Base-by-base conservation (phyloP, 129 eudicot genomes). In the Saposhnikovia divaricata region DNA sequence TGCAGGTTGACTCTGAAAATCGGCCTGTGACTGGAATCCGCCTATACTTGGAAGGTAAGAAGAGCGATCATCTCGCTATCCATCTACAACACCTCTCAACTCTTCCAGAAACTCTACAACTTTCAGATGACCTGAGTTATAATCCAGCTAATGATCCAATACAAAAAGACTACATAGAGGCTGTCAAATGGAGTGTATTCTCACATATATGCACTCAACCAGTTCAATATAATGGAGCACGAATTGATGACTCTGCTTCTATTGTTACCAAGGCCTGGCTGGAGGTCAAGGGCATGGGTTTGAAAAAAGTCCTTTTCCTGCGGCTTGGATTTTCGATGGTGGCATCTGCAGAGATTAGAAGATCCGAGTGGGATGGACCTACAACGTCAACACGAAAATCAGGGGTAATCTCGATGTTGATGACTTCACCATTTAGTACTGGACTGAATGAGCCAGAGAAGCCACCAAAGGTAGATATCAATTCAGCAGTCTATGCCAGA, bases 221-320 rank as follows among this genome's bases (percentile, higher is more conserved):
- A 3, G 90, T 96, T 5, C 92, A 96, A 78, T 80, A 92, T 70
- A 88, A 72, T 25, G 95, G 87, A 31, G 76, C 97, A 39, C 83
- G 81, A 10, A 87, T 90, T 18, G 96, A 92, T 43, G 95, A 96
- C 65, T 79, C 95, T 2, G 99, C 98, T 70, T 91, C 97, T 19
- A 92, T 96, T 0, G 98, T 90, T 68, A 96, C 99, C 3, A 92
- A 86, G 70, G 97, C 98, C 61, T 92, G 99, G 97, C 89, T 96
- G 73, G 99, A 96, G 81, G 99, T 96, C 59, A 92, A 90, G 82
- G 88, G 76, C 27, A 70, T 85, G 2, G 96, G 98, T 46, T 89
- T 96, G 91, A 96, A 90, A 73, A 96, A 90, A 53, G 91, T 96
- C 37, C 93, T 96, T n/a, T 96, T 90, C 83, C 80, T 90, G n/a